Conservation (phyloP, 1,284 basidiomycete species). For the Chalciporus sp. region DNA sequence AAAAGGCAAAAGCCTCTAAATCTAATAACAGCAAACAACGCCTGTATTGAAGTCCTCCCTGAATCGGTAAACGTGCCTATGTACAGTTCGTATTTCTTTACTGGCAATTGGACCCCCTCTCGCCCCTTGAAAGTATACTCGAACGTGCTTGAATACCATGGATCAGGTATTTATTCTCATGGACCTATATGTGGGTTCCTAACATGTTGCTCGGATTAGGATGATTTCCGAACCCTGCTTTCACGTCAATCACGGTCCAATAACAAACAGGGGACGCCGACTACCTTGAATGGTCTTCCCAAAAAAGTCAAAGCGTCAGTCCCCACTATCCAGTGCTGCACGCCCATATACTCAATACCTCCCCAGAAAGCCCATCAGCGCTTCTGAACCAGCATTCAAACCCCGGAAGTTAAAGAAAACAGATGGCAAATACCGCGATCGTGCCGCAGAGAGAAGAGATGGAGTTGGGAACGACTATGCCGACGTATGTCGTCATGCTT, state of each 20-base stretch:
- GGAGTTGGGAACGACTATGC: constrained; percentile 71
- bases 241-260: constrained; percentile 22
- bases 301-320: constrained; percentile 24
- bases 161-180: constrained; percentile 25
- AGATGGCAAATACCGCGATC: constrained; percentile 63
- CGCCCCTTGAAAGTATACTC: neutral
- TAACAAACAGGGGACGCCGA: neutral
- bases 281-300: constrained; percentile 11
- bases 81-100: neutral
- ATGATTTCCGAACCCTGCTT: constrained; percentile 43
- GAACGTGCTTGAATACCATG: constrained; percentile 15
- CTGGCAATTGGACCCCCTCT: neutral
- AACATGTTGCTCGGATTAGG: constrained; percentile 26
- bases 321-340: constrained; percentile 10
- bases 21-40: constrained; percentile 34
- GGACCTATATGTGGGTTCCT: neutral
- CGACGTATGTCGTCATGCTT: constrained; percentile 42
- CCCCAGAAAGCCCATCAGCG: constrained; percentile 36
- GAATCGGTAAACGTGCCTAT: constrained; percentile 2
- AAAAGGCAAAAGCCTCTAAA: constrained; percentile 26
- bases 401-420: constrained; percentile 73
- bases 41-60: neutral
- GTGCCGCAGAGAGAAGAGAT: constrained; percentile 66
- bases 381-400: constrained; percentile 65
- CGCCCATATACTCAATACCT: neutral